Conservation (phyloP, 2,329 filamentous ascomycete genomes). For the Botrytis elliptica region DNA sequence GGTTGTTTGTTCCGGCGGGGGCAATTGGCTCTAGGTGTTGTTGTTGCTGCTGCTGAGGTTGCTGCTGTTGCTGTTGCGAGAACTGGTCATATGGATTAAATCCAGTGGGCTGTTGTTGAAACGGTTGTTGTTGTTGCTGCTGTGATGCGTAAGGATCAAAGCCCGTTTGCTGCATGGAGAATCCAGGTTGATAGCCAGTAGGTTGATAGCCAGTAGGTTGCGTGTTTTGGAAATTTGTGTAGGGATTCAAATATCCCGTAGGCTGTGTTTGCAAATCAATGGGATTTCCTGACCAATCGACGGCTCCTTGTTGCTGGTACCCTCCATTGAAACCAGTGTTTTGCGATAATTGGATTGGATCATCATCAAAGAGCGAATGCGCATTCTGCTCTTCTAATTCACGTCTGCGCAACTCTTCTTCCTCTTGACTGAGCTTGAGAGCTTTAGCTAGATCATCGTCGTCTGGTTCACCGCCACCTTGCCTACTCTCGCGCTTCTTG, state of each 20-base stretch:
- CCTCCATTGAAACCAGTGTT: slow-evolving; percentile 93
- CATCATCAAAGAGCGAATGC: slow-evolving; percentile 84
- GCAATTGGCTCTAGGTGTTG: slow-evolving; percentile 59
- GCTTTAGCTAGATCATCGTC: slow-evolving; percentile 94
- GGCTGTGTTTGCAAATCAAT: slow-evolving; percentile 82
- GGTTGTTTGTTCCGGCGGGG: slow-evolving; percentile 87
- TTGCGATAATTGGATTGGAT: slow-evolving; percentile 55
- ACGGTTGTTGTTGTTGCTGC: slow-evolving; percentile 41
- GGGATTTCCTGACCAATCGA: slow-evolving; percentile 97
- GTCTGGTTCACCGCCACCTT: slow-evolving; percentile 47
- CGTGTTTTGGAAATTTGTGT: slow-evolving; percentile 50
- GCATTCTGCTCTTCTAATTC: slow-evolving; percentile 87
- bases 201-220: slow-evolving; percentile 65
- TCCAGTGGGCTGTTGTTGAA: slow-evolving; percentile 57
- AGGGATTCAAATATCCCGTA: slow-evolving; percentile 68
- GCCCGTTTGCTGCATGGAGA: slow-evolving; percentile 64
- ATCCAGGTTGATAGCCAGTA: slow-evolving; percentile 64
- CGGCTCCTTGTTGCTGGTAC: slow-evolving; percentile 93
- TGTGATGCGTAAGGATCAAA: slow-evolving; percentile 70
- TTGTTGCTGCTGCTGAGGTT: slow-evolving; percentile 45
- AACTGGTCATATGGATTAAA: slow-evolving; percentile 54
- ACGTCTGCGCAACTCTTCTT: slow-evolving; percentile 83
- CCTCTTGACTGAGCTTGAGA: slow-evolving; percentile 89
- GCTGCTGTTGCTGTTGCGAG: slow-evolving; percentile 34
- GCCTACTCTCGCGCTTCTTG: slow-evolving; percentile 65